Evolutionary conservation across 192 early-diverging fungal genomes (phyloP).

Genomic region (Coemansia sp.): DNA sequence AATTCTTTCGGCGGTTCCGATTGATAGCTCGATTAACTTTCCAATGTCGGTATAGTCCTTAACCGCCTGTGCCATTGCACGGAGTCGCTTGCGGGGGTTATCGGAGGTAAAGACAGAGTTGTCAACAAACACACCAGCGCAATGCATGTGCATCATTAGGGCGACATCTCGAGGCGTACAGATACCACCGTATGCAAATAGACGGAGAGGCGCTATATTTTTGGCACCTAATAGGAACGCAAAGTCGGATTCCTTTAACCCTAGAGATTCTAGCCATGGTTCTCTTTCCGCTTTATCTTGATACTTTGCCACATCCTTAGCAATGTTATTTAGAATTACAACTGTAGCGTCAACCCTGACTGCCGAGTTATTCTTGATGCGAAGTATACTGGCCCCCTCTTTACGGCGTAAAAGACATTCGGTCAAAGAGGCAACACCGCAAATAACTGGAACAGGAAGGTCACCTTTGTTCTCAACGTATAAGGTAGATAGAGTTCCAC

Average conservation of each 20-base stretch:
- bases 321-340: not conserved
- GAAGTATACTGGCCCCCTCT: not conserved
- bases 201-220: not conserved
- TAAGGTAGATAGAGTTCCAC: not conserved
- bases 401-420: not conserved
- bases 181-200: not conserved
- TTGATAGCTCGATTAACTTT: not conserved
- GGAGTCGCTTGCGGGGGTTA: not conserved
- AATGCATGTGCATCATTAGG: not conserved
- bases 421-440: not conserved
- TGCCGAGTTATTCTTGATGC: not conserved
- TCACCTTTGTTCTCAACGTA: not conserved
- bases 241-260: not conserved
- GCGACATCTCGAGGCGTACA: constrained; percentile 2
- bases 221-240: not conserved
- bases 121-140: not conserved
- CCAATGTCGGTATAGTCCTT: not conserved
- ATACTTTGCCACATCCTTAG: not conserved
- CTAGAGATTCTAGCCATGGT: not conserved
- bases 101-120: not conserved
- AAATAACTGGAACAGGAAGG: not conserved
- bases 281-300: not conserved
- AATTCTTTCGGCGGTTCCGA: not conserved
- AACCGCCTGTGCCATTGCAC: not conserved
- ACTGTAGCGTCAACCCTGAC: not conserved